phyloP scores from a whole-genome alignment of 306 rosid species.

The Acacia melanoxylon region DNA sequence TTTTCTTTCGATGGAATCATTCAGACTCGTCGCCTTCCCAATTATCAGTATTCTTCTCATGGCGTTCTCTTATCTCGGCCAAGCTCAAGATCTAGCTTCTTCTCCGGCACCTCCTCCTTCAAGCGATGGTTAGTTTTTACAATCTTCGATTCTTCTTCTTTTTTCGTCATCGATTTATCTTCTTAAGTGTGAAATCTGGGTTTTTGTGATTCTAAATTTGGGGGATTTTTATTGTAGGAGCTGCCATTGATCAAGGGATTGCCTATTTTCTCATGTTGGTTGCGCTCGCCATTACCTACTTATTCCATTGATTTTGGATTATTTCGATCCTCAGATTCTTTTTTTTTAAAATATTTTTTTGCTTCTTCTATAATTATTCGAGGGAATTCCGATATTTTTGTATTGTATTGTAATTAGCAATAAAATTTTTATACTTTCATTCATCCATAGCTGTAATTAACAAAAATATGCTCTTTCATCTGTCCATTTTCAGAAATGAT shows the following conservation, averaged over 20 bases:
- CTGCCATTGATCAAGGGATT: constrained; percentile 67
- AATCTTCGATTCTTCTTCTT: background rate
- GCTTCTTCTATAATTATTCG: constrained; percentile 1
- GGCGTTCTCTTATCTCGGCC: constrained; percentile 26
- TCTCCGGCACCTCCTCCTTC: constrained; percentile 43
- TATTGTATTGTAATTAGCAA: constrained; percentile 19
- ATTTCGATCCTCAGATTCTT: background rate
- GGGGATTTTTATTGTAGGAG: constrained; percentile 32
- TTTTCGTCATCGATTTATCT: background rate
- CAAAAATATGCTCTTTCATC: background rate
- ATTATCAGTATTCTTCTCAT: constrained; percentile 37
- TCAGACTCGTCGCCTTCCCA: constrained; percentile 34
- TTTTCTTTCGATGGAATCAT: constrained; percentile 28
- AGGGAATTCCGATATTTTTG: background rate
- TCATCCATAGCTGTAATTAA: background rate
- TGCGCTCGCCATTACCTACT: constrained; percentile 65
- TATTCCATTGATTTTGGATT: constrained; percentile 44
- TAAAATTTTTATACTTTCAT: background rate
- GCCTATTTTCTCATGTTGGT: constrained; percentile 55
- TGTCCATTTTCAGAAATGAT: background rate
- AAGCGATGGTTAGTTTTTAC: constrained; percentile 45
- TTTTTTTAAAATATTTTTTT: background rate
- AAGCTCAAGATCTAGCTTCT: constrained; percentile 41
- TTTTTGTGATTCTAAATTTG: background rate
- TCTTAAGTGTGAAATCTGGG: background rate